Percentiles rank a stretch among this genome's conserved stretches.
Evolutionary conservation across 148 eudicot species (phyloP).

Genomic region (Persicaria maculosa): DNA sequence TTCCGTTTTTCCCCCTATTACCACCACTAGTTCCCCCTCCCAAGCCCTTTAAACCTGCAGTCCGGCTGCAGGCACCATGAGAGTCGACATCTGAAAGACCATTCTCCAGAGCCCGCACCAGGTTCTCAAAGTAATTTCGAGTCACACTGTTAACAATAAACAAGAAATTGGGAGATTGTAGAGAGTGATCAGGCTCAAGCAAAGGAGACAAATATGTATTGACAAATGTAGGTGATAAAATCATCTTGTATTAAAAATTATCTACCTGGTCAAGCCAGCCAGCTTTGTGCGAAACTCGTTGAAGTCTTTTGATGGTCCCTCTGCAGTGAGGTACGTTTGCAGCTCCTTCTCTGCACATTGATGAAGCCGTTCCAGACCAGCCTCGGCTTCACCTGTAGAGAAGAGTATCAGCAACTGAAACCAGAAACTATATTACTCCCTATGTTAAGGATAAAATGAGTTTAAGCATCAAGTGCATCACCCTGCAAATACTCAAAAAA

Average conservation of each 20-base stretch:
- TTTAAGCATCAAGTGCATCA: neutral
- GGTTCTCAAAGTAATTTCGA: conserved; percentile 80
- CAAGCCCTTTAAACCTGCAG: conserved; percentile 47
- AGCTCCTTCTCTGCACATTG: conserved; percentile 95
- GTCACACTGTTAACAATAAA: conserved; percentile 48
- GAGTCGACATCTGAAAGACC: conserved; percentile 72
- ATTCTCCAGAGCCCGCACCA: conserved; percentile 83
- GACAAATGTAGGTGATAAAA: neutral
- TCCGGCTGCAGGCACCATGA: conserved; percentile 44
- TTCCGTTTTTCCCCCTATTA: conserved; percentile 32
- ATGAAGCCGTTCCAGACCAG: conserved; percentile 88
- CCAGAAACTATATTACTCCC: neutral
- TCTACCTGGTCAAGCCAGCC: conserved; percentile 75
- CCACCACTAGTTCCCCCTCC: conserved; percentile 38
- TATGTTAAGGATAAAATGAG: neutral
- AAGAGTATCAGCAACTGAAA: neutral
- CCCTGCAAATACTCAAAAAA: conserved; percentile 57
- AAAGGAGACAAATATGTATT: neutral
- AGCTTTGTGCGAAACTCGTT: conserved; percentile 75
- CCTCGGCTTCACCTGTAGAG: conserved; percentile 23
- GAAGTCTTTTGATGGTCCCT: conserved; percentile 63
- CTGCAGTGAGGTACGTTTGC: conserved; percentile 48
- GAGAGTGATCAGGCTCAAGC: neutral
- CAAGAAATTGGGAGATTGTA: neutral
- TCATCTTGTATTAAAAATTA: neutral